phyloP scores from a whole-genome alignment of 1,284 basidiomycete genomes.

The Cutaneotrichosporon mucoides region DNA sequence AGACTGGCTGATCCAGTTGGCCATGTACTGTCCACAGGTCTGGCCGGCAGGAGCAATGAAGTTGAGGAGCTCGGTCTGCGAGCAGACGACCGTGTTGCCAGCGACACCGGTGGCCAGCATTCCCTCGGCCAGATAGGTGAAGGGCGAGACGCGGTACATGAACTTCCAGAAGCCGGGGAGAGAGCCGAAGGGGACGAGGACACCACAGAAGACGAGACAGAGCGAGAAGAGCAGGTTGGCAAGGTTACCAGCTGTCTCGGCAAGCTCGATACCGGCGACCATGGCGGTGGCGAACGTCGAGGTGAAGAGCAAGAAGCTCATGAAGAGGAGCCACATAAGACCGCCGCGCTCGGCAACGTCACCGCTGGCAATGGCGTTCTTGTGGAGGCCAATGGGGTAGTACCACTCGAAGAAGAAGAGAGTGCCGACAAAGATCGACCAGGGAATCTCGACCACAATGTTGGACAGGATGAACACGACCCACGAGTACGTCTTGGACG shows the following conservation, averaged over 20 bases:
- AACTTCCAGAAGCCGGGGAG: conserved; percentile 73
- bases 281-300: conserved; percentile 48
- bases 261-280: conserved; percentile 43
- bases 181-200: conserved; percentile 37
- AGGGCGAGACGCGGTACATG: conserved; percentile 76
- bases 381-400: conserved; percentile 49
- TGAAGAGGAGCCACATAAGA: conserved; percentile 44
- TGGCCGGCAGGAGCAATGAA: conserved; percentile 47
- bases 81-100: conserved; percentile 48
- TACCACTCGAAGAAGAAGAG: conserved; percentile 51
- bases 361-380: conserved; percentile 43
- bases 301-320: conserved; percentile 48
- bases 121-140: conserved; percentile 55
- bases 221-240: conserved; percentile 50
- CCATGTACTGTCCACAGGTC: conserved; percentile 50
- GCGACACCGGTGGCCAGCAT: conserved; percentile 57
- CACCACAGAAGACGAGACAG: conserved; percentile 64
- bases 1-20: conserved; percentile 33
- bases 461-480: conserved; percentile 56
- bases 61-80: conserved; percentile 43
- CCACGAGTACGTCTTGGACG: conserved; percentile 80
- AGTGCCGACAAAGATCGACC: conserved; percentile 53
- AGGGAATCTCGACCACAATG: conserved; percentile 49
- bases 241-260: conserved; percentile 50
- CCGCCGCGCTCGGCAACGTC: conserved; percentile 39